phyloP scores from a whole-genome alignment of 2,329 filamentous ascomycete species.

The Stylonectria norvegica region DNA sequence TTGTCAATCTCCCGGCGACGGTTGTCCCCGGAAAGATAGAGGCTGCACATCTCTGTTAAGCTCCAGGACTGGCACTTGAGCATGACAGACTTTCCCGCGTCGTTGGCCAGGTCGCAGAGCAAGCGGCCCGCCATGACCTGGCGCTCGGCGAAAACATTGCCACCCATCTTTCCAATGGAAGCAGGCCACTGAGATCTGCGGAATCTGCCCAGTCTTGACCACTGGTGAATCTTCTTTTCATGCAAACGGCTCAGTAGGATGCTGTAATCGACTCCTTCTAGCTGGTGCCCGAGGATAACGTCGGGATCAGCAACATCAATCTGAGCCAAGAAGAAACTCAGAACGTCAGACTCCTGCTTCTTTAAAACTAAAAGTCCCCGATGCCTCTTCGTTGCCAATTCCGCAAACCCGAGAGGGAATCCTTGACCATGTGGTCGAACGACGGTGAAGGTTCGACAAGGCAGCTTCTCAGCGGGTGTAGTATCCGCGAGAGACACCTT shows the following conservation, averaged over 20 bases:
- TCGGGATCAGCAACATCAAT: slow-evolving; percentile 88
- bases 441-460: slow-evolving; percentile 86
- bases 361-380: slow-evolving; percentile 75
- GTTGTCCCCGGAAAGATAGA: slow-evolving; percentile 74
- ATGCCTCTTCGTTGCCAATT: slow-evolving; percentile 66
- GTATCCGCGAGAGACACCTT: slow-evolving; percentile 85
- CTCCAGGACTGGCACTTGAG: slow-evolving; percentile 97
- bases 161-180: slow-evolving; percentile 78
- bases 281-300: slow-evolving; percentile 86
- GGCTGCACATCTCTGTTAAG: slow-evolving; percentile 92
- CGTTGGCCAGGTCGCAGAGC: slow-evolving; percentile 91
- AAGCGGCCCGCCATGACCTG: slow-evolving; percentile 85
- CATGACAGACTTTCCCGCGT: slow-evolving; percentile 96
- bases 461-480: slow-evolving; percentile 81
- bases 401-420: slow-evolving; percentile 86
- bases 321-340: slow-evolving; percentile 86
- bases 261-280: slow-evolving; percentile 97
- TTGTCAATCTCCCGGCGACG: slow-evolving; percentile 82
- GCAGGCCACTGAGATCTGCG: slow-evolving; percentile 83
- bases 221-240: slow-evolving; percentile 87
- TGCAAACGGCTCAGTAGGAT: slow-evolving; percentile 81
- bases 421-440: slow-evolving; percentile 73
- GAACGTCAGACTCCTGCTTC: slow-evolving; percentile 78
- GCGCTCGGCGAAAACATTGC: slow-evolving; percentile 89
- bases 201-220: slow-evolving; percentile 88